Conservation (phyloP, 2,329 filamentous ascomycete genomes). For the Apiospora saccharicola region DNA sequence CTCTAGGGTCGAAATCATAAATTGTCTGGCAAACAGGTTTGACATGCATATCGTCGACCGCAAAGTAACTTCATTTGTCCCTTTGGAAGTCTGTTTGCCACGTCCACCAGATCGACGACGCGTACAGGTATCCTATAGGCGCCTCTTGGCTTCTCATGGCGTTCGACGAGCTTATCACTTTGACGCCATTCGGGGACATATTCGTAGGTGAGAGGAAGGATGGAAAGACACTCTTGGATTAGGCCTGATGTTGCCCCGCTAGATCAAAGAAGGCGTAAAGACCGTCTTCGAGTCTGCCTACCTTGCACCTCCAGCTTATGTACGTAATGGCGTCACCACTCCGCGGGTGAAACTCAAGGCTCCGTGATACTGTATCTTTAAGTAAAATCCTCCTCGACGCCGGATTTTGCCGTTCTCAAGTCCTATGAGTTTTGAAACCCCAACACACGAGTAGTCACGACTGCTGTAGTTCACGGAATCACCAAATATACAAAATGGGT, state of each 20-base stretch:
- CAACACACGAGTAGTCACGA: neutral
- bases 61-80: neutral
- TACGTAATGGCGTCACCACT: slow-evolving; percentile 16
- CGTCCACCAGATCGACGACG: neutral
- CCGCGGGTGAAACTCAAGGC: neutral
- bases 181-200: neutral
- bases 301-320: neutral
- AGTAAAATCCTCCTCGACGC: neutral
- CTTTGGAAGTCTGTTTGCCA: neutral
- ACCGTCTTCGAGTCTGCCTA: neutral
- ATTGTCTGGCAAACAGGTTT: neutral
- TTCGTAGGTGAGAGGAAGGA: neutral
- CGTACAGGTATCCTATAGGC: neutral
- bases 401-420: neutral
- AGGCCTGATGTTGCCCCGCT: neutral
- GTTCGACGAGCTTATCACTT: neutral
- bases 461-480: neutral
- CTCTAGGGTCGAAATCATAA: neutral
- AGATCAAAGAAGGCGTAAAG: slow-evolving; percentile 4
- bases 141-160: neutral
- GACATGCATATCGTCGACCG: neutral
- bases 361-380: neutral
- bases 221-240: neutral
- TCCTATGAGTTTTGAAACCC: neutral
- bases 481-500: slow-evolving; percentile 39